Evolutionary conservation across 257 asterid species (phyloP).

Genomic region (Ajuga chamaepitys): DNA sequence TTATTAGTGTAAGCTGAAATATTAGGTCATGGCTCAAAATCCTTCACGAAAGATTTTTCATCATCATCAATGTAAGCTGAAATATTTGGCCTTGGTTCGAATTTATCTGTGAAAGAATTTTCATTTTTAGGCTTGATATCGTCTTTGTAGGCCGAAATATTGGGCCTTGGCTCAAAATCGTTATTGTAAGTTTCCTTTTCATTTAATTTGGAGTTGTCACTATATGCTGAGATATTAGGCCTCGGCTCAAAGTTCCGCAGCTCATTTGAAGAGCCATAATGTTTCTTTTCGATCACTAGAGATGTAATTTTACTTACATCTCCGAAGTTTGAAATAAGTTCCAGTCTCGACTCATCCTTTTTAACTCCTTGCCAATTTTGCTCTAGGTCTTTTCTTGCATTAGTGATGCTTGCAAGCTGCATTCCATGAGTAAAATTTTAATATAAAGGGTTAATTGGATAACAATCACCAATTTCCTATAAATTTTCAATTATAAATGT

Average conservation of each 20-base stretch:
- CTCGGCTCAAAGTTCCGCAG: conserved; percentile 2
- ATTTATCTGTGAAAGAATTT: not conserved
- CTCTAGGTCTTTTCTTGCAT: conserved; percentile 18
- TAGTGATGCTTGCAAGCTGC: not conserved
- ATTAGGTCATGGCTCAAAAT: conserved; percentile 23
- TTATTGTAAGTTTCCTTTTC: not conserved
- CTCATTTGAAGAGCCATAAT: no score
- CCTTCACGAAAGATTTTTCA: not conserved
- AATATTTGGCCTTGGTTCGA: conserved; percentile 7
- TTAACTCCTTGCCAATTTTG: conserved; percentile 11
- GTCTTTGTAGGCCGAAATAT: not conserved
- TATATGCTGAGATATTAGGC: conserved; percentile 10
- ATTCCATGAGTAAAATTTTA: no score
- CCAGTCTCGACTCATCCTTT: conserved; percentile 16
- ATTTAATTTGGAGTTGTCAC: not conserved
- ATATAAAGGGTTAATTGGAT: no score
- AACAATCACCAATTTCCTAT: no score
- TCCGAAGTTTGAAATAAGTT: no score
- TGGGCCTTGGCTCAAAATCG: not conserved
- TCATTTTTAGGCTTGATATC: no score
- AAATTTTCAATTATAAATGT: no score
- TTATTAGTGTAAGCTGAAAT: not conserved
- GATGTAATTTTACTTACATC: no score
- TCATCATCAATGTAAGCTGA: not conserved
- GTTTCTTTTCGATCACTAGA: no score